Conservation (phyloP, 805 yeast species). For the Saccharomycopsis capsularis region DNA sequence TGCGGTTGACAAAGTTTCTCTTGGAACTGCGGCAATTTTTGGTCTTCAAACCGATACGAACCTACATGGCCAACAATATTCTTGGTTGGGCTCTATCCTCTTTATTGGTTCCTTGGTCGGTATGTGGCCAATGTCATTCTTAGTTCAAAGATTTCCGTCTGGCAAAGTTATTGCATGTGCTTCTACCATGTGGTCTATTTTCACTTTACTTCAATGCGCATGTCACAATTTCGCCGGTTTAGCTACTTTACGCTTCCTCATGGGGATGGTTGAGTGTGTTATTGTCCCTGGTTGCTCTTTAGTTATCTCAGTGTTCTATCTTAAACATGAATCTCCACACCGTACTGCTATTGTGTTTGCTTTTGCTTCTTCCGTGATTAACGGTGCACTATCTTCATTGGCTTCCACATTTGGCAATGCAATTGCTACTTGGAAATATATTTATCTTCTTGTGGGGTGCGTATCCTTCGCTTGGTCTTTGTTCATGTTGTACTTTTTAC, state of each 20-base stretch:
- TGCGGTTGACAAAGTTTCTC: conserved; percentile 38
- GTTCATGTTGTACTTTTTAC: conserved; percentile 36
- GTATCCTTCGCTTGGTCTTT: conserved; percentile 43
- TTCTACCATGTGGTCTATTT: conserved; percentile 25
- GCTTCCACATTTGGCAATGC: conserved; percentile 33
- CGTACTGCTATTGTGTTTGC: conserved; percentile 33
- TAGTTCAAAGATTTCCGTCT: conserved; percentile 51
- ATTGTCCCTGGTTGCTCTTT: conserved; percentile 30
- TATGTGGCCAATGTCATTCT: conserved; percentile 40
- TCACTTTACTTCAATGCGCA: conserved; percentile 27
- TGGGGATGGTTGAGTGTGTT: conserved; percentile 43
- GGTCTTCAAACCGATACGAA: conserved; percentile 39
- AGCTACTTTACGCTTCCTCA: conserved; percentile 26
- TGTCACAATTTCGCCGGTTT: conserved; percentile 28
- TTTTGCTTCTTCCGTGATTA: conserved; percentile 30
- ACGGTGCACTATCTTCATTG: conserved; percentile 30
- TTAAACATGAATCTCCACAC: conserved; percentile 27
- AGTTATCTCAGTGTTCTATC: conserved; percentile 29
- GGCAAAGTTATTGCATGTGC: conserved; percentile 30
- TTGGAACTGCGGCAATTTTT: conserved; percentile 39
- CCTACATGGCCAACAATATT: conserved; percentile 39
- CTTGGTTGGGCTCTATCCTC: conserved; percentile 57
- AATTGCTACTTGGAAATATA: conserved; percentile 44
- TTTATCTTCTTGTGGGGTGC: conserved; percentile 49
- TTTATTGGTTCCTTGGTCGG: conserved; percentile 58